Percentiles rank a stretch among this genome's conserved stretches.
Conservation (phyloP, 441 rosid species). For the Brassica balearica region DNA sequence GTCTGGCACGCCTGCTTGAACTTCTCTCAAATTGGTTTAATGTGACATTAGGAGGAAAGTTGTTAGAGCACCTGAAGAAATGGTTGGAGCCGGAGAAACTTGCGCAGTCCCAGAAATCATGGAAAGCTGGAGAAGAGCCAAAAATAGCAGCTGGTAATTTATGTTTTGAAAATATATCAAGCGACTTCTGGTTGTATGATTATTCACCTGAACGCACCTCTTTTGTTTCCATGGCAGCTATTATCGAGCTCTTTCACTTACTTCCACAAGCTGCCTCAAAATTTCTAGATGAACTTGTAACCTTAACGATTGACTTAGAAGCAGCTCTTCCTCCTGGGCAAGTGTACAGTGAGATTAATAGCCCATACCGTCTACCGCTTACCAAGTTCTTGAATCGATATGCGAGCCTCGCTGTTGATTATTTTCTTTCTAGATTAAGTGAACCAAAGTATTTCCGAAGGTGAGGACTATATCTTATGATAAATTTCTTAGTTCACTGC, state of each 20-base stretch:
- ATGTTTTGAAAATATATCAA: slow-evolving; percentile 20
- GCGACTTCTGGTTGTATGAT: slow-evolving; percentile 26
- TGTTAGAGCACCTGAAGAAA: slow-evolving; percentile 98
- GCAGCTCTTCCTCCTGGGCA: slow-evolving; percentile 91
- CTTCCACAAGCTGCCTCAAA: slow-evolving; percentile 98
- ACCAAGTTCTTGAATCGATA: slow-evolving; percentile 95
- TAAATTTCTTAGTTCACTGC: slow-evolving; percentile 12
- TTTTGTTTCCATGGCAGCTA: slow-evolving; percentile 75
- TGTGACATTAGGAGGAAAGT: slow-evolving; percentile 96
- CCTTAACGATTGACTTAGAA: slow-evolving; percentile 96
- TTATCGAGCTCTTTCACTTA: slow-evolving; percentile 98
- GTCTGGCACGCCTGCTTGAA: slow-evolving; percentile 98
- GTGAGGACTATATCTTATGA: slow-evolving; percentile 56
- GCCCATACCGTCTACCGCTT: slow-evolving; percentile 99
- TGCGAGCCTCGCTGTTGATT: slow-evolving; percentile 93
- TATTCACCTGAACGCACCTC: slow-evolving; percentile 19
- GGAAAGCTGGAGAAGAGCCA: slow-evolving; percentile 99
- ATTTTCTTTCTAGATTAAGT: slow-evolving; percentile 92
- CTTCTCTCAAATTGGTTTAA: slow-evolving; percentile 98
- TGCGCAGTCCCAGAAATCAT: slow-evolving; percentile 87
- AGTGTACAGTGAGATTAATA: slow-evolving; percentile 97
- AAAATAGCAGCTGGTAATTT: slow-evolving; percentile 96
- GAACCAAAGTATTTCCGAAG: slow-evolving; percentile 96
- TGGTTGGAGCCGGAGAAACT: slow-evolving; percentile 99
- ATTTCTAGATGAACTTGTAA: slow-evolving; percentile 98